Conservation (phyloP, 345 rosid species). For the Psidium guajava region DNA sequence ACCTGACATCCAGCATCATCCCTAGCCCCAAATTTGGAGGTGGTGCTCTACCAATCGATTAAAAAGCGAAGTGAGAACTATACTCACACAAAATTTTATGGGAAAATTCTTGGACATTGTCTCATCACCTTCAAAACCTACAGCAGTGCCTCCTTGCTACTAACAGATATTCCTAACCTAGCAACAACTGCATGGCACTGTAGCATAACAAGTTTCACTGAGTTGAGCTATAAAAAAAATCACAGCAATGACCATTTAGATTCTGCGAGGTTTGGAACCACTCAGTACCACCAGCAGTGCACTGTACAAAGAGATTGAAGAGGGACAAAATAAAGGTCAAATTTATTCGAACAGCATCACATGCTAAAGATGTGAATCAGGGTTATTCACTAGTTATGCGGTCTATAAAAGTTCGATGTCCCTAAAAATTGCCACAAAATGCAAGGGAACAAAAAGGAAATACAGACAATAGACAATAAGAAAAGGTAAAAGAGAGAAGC, state of each 20-base stretch:
- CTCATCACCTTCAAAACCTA: background rate
- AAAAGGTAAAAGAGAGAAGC: background rate
- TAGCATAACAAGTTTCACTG: background rate
- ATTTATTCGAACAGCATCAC: background rate
- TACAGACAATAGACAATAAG: background rate
- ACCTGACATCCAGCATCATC: background rate
- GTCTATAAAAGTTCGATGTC: background rate
- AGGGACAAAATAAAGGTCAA: background rate
- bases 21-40: background rate
- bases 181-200: background rate
- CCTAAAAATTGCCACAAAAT: background rate
- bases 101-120: background rate
- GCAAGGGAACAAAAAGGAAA: background rate
- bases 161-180: background rate
- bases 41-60: background rate
- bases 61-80: background rate
- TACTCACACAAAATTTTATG: background rate
- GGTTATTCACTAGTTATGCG: background rate
- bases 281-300: background rate
- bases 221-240: background rate
- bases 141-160: background rate
- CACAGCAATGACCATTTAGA: background rate
- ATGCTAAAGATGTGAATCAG: background rate
- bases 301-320: background rate
- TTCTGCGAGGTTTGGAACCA: background rate